These are phyloP conservation scores for Fusarium subtropicale DNA, from an alignment of 2,329 filamentous ascomycete genomes.

Conservation along the genomic window DNA sequence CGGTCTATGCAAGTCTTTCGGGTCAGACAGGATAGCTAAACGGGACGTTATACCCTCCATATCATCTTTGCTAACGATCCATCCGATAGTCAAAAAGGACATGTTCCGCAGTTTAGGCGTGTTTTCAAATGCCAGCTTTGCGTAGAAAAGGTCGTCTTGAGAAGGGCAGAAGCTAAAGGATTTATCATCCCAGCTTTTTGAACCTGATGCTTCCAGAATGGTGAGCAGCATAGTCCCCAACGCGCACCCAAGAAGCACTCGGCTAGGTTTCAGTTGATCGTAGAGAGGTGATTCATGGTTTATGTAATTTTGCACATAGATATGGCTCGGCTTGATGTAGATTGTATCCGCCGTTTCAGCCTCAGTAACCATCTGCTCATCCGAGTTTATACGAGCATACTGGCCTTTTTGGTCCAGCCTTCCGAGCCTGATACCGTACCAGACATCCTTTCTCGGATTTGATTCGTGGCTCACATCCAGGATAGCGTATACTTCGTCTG, in stretches of 20 bases:
- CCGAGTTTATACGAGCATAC: slow-evolving; percentile 10
- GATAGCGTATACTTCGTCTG: slow-evolving; percentile 13
- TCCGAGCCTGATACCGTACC: slow-evolving; percentile 11
- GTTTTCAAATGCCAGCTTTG: background rate
- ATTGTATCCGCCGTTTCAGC: background rate
- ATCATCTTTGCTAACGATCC: slow-evolving; percentile 13
- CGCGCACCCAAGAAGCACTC: background rate
- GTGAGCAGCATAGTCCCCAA: background rate
- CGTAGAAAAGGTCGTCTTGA: slow-evolving; percentile 1
- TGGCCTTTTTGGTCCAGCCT: background rate
- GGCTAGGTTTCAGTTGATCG: background rate
- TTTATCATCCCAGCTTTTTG: background rate
- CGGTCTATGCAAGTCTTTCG: background rate
- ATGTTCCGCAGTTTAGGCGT: background rate
- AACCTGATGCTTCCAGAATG: slow-evolving; percentile 1
- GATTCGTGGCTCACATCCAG: background rate
- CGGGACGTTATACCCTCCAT: slow-evolving; percentile 2
- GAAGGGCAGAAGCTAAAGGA: background rate
- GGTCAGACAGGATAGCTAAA: background rate
- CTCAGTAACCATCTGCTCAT: background rate
- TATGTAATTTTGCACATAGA: slow-evolving; percentile 16
- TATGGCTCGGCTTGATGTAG: slow-evolving; percentile 1
- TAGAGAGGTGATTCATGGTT: background rate
- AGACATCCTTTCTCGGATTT: background rate
- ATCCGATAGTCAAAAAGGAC: background rate